phyloP scores from a whole-genome alignment of 257 asterid genomes.

The Prunella vulgaris region DNA sequence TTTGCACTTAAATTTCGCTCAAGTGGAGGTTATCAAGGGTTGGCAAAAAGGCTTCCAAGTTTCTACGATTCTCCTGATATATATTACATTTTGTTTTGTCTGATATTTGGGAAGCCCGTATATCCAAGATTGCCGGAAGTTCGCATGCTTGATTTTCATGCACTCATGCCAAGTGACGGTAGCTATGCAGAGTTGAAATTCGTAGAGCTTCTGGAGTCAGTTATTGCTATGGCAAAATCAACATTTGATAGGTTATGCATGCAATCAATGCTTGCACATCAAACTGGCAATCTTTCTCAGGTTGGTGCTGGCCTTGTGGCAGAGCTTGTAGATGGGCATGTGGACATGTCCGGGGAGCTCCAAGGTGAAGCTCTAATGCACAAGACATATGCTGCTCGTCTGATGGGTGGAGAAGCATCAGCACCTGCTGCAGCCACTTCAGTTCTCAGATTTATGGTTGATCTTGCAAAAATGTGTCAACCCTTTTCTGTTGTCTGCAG shows the following conservation, averaged over 20 bases:
- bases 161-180: constrained; percentile 90
- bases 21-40: constrained; percentile 97
- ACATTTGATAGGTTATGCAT: constrained; percentile 82
- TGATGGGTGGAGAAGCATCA: constrained; percentile 98
- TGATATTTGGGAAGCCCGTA: constrained; percentile 93
- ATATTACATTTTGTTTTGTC: constrained; percentile 90
- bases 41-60: constrained; percentile 91
- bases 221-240: constrained; percentile 95
- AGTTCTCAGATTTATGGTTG: constrained; percentile 97
- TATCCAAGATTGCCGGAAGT: constrained; percentile 99
- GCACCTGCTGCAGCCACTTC: constrained; percentile 99
- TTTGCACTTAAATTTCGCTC: constrained; percentile 91
- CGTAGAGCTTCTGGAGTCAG: constrained; percentile 81
- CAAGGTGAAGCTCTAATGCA: constrained; percentile 99
- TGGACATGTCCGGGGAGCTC: constrained; percentile 89
- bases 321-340: constrained; percentile 79
- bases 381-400: constrained; percentile 98
- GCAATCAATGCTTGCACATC: constrained; percentile 85
- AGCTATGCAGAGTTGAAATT: constrained; percentile 72
- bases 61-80: constrained; percentile 97
- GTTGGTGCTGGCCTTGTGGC: constrained; percentile 89
- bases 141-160: constrained; percentile 97
- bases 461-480: constrained; percentile 97
- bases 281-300: constrained; percentile 85
- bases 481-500: constrained; percentile 87